Percentiles rank a stretch among this genome's conserved stretches.
These are phyloP conservation scores for Sporobolomyces pararoseus DNA, from an alignment of 768 basidiomycete species.

Conservation along the genomic window DNA sequence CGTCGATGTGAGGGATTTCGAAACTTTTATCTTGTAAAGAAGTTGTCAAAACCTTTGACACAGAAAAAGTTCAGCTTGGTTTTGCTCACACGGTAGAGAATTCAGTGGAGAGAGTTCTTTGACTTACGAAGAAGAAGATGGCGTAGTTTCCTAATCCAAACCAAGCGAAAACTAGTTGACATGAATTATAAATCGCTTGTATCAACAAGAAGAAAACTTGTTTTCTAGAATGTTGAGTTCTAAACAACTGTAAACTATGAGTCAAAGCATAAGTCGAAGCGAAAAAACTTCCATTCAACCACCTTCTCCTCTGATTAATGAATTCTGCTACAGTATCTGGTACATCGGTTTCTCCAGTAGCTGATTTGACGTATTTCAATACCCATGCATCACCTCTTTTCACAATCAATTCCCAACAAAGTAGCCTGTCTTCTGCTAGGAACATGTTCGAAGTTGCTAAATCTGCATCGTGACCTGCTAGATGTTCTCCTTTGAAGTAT, in stretches of 20 bases:
- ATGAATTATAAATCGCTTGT: slow-evolving; percentile 80
- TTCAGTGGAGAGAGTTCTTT: too few relatives aligned
- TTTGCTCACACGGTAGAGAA: too few relatives aligned
- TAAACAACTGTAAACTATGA: slow-evolving; percentile 73
- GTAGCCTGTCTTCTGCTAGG: slow-evolving; percentile 62
- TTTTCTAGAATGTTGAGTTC: slow-evolving; percentile 71
- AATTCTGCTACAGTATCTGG: slow-evolving; percentile 87
- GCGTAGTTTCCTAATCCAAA: slow-evolving; percentile 60
- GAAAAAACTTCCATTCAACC: slow-evolving; percentile 77
- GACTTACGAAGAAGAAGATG: slow-evolving; percentile 39
- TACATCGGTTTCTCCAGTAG: slow-evolving; percentile 93
- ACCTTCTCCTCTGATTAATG: slow-evolving; percentile 53
- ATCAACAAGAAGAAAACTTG: slow-evolving; percentile 71
- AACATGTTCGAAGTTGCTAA: slow-evolving; percentile 53
- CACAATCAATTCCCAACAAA: slow-evolving; percentile 89
- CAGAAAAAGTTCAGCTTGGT: too few relatives aligned
- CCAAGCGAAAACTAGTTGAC: slow-evolving; percentile 88
- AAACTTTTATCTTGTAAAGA: slow-evolving; percentile 75
- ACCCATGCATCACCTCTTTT: slow-evolving; percentile 69
- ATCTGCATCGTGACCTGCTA: slow-evolving; percentile 54
- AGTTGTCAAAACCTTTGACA: slow-evolving; percentile 64
- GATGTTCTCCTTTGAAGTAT: slow-evolving; percentile 87
- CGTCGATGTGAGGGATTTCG: slow-evolving; percentile 45
- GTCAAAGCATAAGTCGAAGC: slow-evolving; percentile 89
- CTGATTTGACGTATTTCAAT: slow-evolving; percentile 71